A percentile compares a stretch with the other conserved stretches of the same genome.
Conservation (phyloP, 108 stramenopile species). For the Cyclotella baltica region DNA sequence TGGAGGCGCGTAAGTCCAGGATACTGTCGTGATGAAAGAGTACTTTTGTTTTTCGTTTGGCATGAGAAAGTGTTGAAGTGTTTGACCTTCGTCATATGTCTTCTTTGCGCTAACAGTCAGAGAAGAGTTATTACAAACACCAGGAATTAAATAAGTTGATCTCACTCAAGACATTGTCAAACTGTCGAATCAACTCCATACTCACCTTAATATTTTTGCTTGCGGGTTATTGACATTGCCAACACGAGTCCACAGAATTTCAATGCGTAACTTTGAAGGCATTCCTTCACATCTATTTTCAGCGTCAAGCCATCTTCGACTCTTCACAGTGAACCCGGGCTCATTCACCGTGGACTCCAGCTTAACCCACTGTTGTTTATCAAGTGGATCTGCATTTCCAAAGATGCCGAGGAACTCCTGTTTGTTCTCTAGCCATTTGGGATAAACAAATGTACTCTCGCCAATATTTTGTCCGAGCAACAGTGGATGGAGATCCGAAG, state of each 20-base stretch:
- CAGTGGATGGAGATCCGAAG: conserved; percentile 27
- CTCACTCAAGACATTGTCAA: neutral
- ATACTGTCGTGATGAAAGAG: conserved; percentile 43
- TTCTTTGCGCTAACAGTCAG: conserved; percentile 32
- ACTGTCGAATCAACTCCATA: too few species aligned
- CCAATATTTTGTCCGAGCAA: conserved; percentile 15
- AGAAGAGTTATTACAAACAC: neutral
- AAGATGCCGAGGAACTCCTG: conserved; percentile 58
- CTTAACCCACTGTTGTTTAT: conserved; percentile 62
- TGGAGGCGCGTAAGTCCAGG: conserved; percentile 34
- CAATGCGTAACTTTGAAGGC: conserved; percentile 38
- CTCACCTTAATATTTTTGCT: conserved; percentile 54
- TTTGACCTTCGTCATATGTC: conserved; percentile 27
- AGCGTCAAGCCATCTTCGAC: conserved; percentile 24
- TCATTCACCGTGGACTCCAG: conserved; percentile 29
- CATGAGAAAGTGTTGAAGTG: conserved; percentile 19
- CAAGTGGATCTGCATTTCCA: conserved; percentile 74
- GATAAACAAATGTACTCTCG: conserved; percentile 14
- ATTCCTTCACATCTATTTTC: conserved; percentile 38
- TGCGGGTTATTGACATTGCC: conserved; percentile 51
- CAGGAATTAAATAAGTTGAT: too few species aligned
- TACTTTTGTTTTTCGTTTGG: conserved; percentile 43
- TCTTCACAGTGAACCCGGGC: conserved; percentile 4
- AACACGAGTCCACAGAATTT: conserved; percentile 55
- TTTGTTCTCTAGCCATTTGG: conserved; percentile 38